Conservation (phyloP, 2,329 filamentous ascomycete genomes). For the Fusarium annulatum region DNA sequence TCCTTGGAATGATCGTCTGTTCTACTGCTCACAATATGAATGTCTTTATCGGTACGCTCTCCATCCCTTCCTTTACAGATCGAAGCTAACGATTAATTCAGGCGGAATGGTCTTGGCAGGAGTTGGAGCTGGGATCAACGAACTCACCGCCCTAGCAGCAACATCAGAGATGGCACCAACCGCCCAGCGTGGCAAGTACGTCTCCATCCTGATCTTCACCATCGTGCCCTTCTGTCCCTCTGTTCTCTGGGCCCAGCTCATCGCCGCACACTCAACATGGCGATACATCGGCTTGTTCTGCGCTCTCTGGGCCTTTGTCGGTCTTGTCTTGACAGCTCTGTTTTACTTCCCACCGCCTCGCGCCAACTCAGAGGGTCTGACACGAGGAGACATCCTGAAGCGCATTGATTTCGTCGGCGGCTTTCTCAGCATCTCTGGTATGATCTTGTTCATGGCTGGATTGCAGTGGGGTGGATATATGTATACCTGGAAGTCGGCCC, state of each 20-base stretch:
- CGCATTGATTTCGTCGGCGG: background rate
- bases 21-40: background rate
- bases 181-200: background rate
- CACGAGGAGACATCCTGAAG: background rate
- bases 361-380: background rate
- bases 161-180: background rate
- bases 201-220: background rate
- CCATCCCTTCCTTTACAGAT: accelerated
- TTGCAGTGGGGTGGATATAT: background rate
- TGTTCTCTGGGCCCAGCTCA: background rate
- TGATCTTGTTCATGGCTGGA: background rate
- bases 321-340: background rate
- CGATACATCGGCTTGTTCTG: background rate
- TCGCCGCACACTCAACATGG: background rate
- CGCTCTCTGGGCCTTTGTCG: background rate
- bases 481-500: background rate
- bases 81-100: accelerated
- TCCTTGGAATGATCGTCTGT: background rate
- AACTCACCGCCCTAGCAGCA: background rate
- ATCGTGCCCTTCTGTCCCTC: background rate
- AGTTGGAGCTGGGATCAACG: background rate
- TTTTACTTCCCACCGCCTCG: background rate
- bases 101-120: background rate
- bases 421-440: background rate
- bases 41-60: background rate